phyloP scores from a whole-genome alignment of 2,329 filamentous ascomycete species.

The Diplodia sapinea region DNA sequence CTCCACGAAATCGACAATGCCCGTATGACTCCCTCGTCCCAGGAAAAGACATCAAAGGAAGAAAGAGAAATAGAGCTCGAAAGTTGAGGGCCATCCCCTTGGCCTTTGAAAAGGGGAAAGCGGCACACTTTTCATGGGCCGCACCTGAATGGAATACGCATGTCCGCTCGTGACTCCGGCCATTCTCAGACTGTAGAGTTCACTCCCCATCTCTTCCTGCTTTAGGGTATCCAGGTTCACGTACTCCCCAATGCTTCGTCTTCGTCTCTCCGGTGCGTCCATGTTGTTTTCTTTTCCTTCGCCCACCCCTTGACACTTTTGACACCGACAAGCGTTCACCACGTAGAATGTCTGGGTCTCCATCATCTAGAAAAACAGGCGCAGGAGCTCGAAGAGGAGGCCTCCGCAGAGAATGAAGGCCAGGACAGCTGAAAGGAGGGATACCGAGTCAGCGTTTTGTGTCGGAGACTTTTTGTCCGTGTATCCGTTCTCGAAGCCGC shows the following conservation, averaged over 20 bases:
- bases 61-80: background rate
- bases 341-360: background rate
- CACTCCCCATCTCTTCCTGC: background rate
- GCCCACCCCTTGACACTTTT: background rate
- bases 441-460: background rate
- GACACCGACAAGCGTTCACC: background rate
- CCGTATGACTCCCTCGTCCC: background rate
- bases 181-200: background rate
- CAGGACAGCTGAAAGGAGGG: slow-evolving; percentile 56
- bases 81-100: background rate
- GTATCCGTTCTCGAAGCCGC: background rate
- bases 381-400: slow-evolving; percentile 62
- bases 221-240: slow-evolving; percentile 1
- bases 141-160: background rate
- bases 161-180: background rate
- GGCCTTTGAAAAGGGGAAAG: background rate
- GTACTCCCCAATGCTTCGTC: background rate
- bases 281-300: background rate
- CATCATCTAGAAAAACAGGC: slow-evolving; percentile 50
- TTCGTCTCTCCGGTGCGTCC: background rate
- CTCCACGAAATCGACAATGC: background rate
- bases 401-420: slow-evolving; percentile 69
- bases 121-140: background rate
- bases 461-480: background rate
- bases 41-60: background rate